Base-by-base conservation (phyloP, 768 basidiomycete species). In the Collybia sordida region DNA sequence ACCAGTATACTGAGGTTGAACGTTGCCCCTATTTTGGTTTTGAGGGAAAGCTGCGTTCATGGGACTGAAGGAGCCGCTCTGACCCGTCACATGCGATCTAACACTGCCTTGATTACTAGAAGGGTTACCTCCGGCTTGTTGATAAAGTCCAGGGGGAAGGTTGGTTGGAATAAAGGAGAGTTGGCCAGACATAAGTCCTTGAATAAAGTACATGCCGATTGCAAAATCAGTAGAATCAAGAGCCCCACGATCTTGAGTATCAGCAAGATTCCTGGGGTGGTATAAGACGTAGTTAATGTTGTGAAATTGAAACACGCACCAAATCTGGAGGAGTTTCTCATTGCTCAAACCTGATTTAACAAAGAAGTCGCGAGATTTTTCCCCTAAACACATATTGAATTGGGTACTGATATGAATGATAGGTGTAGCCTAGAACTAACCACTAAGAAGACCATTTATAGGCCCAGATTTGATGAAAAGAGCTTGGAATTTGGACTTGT, bases 151-250 rank as follows among this genome's bases (percentile, higher is more conserved):
- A 3, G 88, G 86, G 18, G 96, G 93, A 15, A 98, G 78, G 2
- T 77, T 70, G 5, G 79, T 67, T 28, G 94, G 94, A 43, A 95
- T 77, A 52, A 77, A 78, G 45, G 84, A 73, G 48, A 92, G 71
- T 53, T 86, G 80, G 48, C 81, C 81, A 46, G 87, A 83, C 94
- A 98, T 97, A 34, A 81, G 72, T n/a, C 82, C 87, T 68, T 98
- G 94, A 56, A 98, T 94, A 63, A 98, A 82, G 67, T 92, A 93
- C 94, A 97, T 95, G 35, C 88, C 97, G 61, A 99, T 83, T 52
- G 89, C 86, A 64, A 99, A 99, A 69, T 99, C 97, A 39, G 87
- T 78, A 14, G 83, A 72, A 65, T 99, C 97, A 52, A 99, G 84
- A 11, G 79, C 73, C 45, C 97, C 96, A 53, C 97, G 81, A 57